A percentile compares a stretch with the other conserved stretches of the same genome.
Conservation (phyloP, 768 basidiomycete genomes). For the Butyriboletus loyo region DNA sequence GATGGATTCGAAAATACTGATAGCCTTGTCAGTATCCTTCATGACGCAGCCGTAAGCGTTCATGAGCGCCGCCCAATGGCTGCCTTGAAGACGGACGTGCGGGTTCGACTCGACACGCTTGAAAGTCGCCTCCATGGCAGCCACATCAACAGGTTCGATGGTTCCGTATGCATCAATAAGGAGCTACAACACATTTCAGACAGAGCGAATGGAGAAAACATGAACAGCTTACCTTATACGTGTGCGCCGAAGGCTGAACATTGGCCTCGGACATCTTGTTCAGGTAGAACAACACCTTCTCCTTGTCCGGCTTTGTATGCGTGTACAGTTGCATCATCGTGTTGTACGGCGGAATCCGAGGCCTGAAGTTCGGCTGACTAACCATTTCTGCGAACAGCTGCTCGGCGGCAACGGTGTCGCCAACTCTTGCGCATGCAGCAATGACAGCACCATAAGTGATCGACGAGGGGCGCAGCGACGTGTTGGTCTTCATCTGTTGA, state of each 20-base stretch:
- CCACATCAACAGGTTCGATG: conserved; percentile 77
- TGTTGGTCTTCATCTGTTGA: conserved; percentile 71
- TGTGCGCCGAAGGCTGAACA: conserved; percentile 81
- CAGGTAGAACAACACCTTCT: conserved; percentile 73
- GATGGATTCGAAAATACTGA: conserved; percentile 76
- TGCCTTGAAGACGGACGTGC: conserved; percentile 39
- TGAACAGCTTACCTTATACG: conserved; percentile 72
- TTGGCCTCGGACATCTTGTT: conserved; percentile 55
- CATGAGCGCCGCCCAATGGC: conserved; percentile 83
- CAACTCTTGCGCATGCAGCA: conserved; percentile 89
- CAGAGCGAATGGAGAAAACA: not conserved
- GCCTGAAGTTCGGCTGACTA: conserved; percentile 66
- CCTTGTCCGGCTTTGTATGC: conserved; percentile 83
- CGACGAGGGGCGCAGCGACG: conserved; percentile 61
- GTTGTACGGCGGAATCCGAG: conserved; percentile 94
- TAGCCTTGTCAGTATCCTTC: conserved; percentile 74
- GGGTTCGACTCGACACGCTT: conserved; percentile 47
- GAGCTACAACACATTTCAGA: conserved; percentile 44
- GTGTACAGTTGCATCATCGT: conserved; percentile 98
- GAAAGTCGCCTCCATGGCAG: conserved; percentile 71
- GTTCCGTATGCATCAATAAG: conserved; percentile 87
- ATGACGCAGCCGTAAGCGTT: conserved; percentile 81
- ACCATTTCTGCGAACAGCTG: conserved; percentile 85
- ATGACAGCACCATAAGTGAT: conserved; percentile 97
- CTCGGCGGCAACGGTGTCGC: conserved; percentile 81